Conservation (phyloP, 768 basidiomycete genomes). For the Flagelloscypha sp. region DNA sequence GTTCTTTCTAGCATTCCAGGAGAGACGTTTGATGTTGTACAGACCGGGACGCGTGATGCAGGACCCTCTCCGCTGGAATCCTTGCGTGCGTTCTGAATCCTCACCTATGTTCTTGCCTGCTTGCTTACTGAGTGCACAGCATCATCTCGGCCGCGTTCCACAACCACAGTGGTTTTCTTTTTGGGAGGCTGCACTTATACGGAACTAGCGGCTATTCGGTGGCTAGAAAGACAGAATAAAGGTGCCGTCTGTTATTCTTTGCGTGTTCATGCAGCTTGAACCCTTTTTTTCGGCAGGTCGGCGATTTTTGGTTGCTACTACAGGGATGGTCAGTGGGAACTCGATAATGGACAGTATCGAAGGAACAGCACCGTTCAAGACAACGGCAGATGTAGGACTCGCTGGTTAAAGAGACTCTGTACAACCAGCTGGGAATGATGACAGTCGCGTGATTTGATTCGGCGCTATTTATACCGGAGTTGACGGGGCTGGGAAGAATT, state of each 20-base stretch:
- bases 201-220: conserved; percentile 90
- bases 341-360: conserved; percentile 65
- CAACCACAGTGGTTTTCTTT: conserved; percentile 92
- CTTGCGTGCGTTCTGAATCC: conserved; percentile 20
- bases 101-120: conserved; percentile 7
- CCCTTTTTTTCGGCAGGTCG: conserved; percentile 45
- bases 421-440: too few species aligned
- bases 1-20: conserved; percentile 76
- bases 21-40: conserved; percentile 71
- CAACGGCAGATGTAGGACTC: too few species aligned
- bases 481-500: too few species aligned
- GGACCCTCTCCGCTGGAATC: conserved; percentile 20
- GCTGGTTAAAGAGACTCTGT: too few species aligned
- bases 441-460: too few species aligned
- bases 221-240: conserved; percentile 80
- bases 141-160: conserved; percentile 43
- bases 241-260: conserved; percentile 36
- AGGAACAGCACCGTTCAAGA: too few species aligned
- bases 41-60: conserved; percentile 27
- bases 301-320: conserved; percentile 84
- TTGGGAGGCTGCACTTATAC: conserved; percentile 96
- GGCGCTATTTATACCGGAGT: too few species aligned
- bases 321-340: conserved; percentile 78
- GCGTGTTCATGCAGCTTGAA: background rate
- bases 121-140: background rate